Evolutionary conservation across 176 grass and related monocot species (phyloP).

Genomic region (Rhynchospora breviuscula): DNA sequence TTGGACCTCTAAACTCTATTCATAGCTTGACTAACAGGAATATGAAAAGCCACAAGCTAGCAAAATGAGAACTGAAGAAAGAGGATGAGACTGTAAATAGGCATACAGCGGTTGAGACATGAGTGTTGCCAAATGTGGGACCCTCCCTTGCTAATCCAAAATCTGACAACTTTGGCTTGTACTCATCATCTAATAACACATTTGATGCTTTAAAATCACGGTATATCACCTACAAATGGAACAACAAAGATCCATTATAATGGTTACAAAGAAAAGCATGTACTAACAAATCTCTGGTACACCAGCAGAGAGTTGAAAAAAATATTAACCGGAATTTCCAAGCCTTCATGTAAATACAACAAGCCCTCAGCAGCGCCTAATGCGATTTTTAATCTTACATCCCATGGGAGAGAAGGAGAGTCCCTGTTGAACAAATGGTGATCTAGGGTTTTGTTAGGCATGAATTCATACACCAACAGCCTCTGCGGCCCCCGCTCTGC

Average conservation of each 20-base stretch:
- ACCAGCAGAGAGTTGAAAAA: background rate
- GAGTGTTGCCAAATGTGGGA: conserved; percentile 19
- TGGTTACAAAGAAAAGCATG: background rate
- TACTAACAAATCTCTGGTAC: background rate
- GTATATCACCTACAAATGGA: conserved; percentile 35
- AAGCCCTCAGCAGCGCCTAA: conserved; percentile 35
- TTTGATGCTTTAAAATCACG: conserved; percentile 51
- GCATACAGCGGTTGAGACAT: conserved; percentile 12
- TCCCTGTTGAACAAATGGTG: conserved; percentile 44
- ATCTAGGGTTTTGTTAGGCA: conserved; percentile 43
- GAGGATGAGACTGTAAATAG: background rate
- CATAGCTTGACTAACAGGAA: background rate
- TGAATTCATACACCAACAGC: conserved; percentile 38
- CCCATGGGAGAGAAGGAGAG: conserved; percentile 33
- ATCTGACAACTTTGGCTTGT: conserved; percentile 39
- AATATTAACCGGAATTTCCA: conserved; percentile 32
- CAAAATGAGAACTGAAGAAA: background rate
- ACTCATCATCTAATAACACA: conserved; percentile 45
- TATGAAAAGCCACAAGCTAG: background rate
- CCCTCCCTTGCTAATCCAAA: conserved; percentile 48
- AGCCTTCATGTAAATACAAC: conserved; percentile 28
- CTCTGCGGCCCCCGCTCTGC: conserved; percentile 30
- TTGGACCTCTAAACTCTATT: background rate
- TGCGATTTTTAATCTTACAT: conserved; percentile 18
- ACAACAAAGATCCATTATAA: background rate